These are phyloP conservation scores for Talaromyces adpressus DNA, from an alignment of 495 filamentous ascomycete species.

Conservation along the genomic window DNA sequence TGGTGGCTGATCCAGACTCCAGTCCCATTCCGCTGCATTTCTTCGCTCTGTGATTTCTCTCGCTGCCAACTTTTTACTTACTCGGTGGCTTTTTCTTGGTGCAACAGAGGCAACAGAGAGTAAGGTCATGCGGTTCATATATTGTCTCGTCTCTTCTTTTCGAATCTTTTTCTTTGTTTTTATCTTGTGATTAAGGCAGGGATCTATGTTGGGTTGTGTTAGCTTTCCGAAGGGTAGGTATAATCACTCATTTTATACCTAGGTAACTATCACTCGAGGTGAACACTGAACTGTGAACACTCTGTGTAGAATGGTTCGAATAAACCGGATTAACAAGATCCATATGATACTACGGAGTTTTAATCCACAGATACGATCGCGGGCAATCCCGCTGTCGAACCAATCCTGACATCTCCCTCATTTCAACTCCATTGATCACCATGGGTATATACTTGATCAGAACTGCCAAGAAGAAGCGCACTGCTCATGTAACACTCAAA, in stretches of 20 bases:
- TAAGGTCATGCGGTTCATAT: not conserved
- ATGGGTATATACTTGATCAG: not conserved
- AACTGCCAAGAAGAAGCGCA: not conserved
- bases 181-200: not conserved
- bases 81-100: not conserved
- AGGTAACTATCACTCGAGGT: not conserved
- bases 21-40: not conserved
- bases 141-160: not conserved
- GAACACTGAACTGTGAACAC: not conserved
- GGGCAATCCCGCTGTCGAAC: not conserved
- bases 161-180: not conserved
- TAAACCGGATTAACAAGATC: not conserved
- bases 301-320: not conserved
- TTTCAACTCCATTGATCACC: not conserved
- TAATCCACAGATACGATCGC: not conserved
- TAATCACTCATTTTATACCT: not conserved
- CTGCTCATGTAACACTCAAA: not conserved
- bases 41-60: not conserved
- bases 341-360: not conserved
- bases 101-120: not conserved
- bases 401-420: not conserved
- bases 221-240: not conserved
- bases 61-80: not conserved
- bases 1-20: not conserved
- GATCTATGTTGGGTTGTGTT: not conserved